These are phyloP conservation scores for Angomonas desouzai DNA, from an alignment of 208 protist genomes.

Conservation along the genomic window DNA sequence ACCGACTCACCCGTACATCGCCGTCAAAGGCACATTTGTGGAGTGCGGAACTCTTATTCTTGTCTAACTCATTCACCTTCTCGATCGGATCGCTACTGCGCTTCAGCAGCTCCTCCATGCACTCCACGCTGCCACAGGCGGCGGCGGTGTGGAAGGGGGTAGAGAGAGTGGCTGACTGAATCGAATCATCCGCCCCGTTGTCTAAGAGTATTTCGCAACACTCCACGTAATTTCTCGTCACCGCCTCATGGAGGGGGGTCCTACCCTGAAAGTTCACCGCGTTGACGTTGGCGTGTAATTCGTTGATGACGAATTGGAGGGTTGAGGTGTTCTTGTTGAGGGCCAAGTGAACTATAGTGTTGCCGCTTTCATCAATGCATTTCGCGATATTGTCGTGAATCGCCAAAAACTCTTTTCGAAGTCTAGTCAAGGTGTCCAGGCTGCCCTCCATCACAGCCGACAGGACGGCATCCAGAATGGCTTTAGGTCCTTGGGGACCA, in stretches of 20 bases:
- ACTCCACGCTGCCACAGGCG: conserved; percentile 84
- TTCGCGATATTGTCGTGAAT: conserved; percentile 80
- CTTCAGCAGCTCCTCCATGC: conserved; percentile 80
- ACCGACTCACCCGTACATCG: conserved; percentile 81
- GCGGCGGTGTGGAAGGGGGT: conserved; percentile 89
- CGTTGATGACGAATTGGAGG: conserved; percentile 62
- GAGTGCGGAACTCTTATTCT: conserved; percentile 75
- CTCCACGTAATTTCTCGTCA: conserved; percentile 77
- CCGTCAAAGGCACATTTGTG: conserved; percentile 91
- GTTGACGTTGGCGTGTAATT: conserved; percentile 71
- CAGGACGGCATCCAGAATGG: conserved; percentile 77
- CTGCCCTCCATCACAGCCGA: conserved; percentile 56
- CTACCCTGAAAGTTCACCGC: conserved; percentile 76
- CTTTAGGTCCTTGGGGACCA: conserved; percentile 80
- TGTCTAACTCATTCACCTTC: conserved; percentile 86
- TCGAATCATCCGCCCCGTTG: conserved; percentile 73
- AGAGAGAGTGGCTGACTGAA: conserved; percentile 79
- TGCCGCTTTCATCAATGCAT: conserved; percentile 82
- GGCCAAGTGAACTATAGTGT: conserved; percentile 81
- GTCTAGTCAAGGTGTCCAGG: conserved; percentile 60
- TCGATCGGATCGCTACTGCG: conserved; percentile 50
- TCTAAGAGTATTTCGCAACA: conserved; percentile 80
- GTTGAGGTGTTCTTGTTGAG: conserved; percentile 63
- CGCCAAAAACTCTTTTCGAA: conserved; percentile 69
- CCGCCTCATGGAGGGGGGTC: conserved; percentile 85